phyloP scores from a whole-genome alignment of 352 stramenopile genomes.

The Phytopythium chamaehyphon region DNA sequence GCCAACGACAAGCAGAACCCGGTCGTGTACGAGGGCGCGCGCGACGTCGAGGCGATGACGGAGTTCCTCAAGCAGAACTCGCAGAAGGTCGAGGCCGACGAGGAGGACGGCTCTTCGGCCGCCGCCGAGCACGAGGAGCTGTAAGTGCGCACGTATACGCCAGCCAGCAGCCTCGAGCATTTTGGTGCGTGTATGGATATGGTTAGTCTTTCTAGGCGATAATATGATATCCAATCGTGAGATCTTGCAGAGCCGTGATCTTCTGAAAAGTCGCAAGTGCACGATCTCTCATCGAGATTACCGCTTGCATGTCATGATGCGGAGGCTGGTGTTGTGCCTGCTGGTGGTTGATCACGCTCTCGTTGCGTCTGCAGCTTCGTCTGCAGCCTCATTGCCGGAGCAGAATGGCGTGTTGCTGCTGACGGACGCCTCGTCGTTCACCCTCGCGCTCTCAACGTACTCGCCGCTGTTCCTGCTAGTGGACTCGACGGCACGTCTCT shows the following conservation, averaged over 20 bases:
- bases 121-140: slow-evolving; percentile 57
- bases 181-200: no score
- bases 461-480: slow-evolving; percentile 41
- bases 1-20: slow-evolving; percentile 86
- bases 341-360: neutral
- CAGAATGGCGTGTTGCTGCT: slow-evolving; percentile 28
- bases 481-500: slow-evolving; percentile 16
- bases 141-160: neutral
- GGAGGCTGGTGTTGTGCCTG: neutral
- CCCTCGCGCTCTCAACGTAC: slow-evolving; percentile 10
- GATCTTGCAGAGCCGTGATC: neutral
- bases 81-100: slow-evolving; percentile 75
- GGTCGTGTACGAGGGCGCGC: slow-evolving; percentile 79
- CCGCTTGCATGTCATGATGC: no score
- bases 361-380: neutral
- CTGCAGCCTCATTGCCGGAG: slow-evolving; percentile 8
- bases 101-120: slow-evolving; percentile 56
- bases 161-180: no score
- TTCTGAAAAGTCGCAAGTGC: no score
- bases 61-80: slow-evolving; percentile 88
- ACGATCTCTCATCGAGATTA: no score
- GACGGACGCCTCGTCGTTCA: slow-evolving; percentile 12
- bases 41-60: slow-evolving; percentile 80
- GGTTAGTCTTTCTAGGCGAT: no score
- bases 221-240: neutral